These are phyloP conservation scores for Silene noctiflora DNA, from an alignment of 179 eudicot species.

Conservation along the genomic window DNA sequence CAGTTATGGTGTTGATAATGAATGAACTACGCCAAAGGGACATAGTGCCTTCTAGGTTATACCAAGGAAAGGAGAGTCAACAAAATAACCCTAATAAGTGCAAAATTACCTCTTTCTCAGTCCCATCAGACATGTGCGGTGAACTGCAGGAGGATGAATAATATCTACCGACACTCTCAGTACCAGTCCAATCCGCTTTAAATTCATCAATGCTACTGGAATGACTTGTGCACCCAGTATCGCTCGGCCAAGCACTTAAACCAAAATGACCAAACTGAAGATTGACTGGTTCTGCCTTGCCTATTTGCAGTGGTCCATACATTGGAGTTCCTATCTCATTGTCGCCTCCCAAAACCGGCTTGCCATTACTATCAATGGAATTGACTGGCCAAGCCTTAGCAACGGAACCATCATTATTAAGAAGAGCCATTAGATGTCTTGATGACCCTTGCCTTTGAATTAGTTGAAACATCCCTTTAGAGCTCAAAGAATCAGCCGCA, in stretches of 20 bases:
- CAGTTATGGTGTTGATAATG: not conserved
- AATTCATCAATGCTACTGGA: conserved; percentile 89
- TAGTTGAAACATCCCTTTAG: conserved; percentile 94
- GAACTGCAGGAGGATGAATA: conserved; percentile 87
- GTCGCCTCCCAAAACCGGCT: conserved; percentile 35
- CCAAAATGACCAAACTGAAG: conserved; percentile 97
- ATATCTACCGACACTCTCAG: conserved; percentile 77
- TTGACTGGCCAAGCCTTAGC: conserved; percentile 98
- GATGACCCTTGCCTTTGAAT: conserved; percentile 89
- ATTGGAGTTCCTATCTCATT: conserved; percentile 62
- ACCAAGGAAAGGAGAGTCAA: not conserved
- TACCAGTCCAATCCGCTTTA: conserved; percentile 65
- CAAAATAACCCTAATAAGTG: too few species aligned
- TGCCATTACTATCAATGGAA: conserved; percentile 47
- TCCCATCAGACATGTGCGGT: conserved; percentile 78
- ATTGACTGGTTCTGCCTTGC: conserved; percentile 83
- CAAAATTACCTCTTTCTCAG: conserved; percentile 74
- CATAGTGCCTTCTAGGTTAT: not conserved
- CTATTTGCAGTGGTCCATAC: conserved; percentile 84
- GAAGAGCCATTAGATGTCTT: conserved; percentile 89
- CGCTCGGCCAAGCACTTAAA: conserved; percentile 96
- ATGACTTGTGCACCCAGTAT: conserved; percentile 83
- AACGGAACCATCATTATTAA: conserved; percentile 89
- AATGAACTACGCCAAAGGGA: not conserved
- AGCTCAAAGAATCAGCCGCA: conserved; percentile 86